Evolutionary conservation across 2,329 filamentous ascomycete genomes (phyloP), one percentile per base, ranked within the genome.

Genomic region (Venturiaceae sp.): DNA sequence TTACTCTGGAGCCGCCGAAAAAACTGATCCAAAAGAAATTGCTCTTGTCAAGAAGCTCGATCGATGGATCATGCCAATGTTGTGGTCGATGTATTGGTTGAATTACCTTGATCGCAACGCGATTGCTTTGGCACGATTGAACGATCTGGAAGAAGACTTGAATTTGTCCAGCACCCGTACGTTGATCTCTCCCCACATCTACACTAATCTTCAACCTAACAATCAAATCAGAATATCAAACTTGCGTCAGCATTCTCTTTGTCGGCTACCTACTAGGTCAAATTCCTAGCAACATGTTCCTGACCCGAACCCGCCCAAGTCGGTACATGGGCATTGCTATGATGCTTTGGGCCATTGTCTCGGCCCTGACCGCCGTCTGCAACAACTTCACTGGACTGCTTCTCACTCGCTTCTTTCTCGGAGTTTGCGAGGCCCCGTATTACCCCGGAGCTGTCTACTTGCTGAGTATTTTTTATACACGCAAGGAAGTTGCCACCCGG

Each of bases 391-490:
- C 62, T 26, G 72, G 71, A 37, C 71, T 74, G 64, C 66, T 74
- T 13, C 65, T 65, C 2, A 63, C 67, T 14, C 67, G 68, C 14
- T 72, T 71, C 62, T 71, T 66, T 62, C 68, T 72, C 46, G 69
- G 69, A 1, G 67, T 72, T 50, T 67, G 69, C 9, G 69, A 71
- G 61, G 69, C 69, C 5, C 52, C 52, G 0, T 86, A 85, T 67
- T 73, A 85, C 28, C 84, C 84, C 0, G 84, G 84, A 36, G 52
- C 52, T 23, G 74, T 86, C 11, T 75, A 85, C 46, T 81, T 86
- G 50, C 74, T 87, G 21, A 83, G 81, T 0, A 83, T 85, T 63
- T 87, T 83, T 79, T 87, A 87, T 68, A 86, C 83, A 1, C 77
- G 83, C 53, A 77, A 79, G 54, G 81, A 83, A 69, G 64, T 84